A percentile compares a stretch with the other conserved stretches of the same genome.
These are phyloP conservation scores for Ophiostoma sp. DNA, from an alignment of 2,329 filamentous ascomycete genomes.

Conservation along the genomic window DNA sequence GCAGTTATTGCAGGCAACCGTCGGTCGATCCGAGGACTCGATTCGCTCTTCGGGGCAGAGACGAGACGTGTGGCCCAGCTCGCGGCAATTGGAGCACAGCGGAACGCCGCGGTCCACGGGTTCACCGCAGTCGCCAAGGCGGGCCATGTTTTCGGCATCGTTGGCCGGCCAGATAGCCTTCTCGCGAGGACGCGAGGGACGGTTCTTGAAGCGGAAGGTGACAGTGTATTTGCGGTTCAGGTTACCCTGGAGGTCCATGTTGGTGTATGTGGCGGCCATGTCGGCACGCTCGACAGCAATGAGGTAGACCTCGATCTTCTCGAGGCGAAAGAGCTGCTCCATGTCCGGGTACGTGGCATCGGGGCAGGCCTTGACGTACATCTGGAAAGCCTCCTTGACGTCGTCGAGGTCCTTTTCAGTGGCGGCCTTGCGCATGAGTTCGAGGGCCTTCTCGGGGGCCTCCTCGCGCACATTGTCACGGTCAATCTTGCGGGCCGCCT, in stretches of 20 bases:
- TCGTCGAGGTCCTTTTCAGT: conserved; percentile 55
- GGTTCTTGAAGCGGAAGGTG: conserved; percentile 55
- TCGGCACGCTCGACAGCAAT: conserved; percentile 55
- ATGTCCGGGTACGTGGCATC: conserved; percentile 54
- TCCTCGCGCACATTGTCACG: conserved; percentile 46
- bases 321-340: conserved; percentile 53
- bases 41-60: conserved; percentile 53
- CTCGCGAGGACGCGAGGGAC: conserved; percentile 55
- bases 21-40: conserved; percentile 40
- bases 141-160: conserved; percentile 54
- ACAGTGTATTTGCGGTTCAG: conserved; percentile 59
- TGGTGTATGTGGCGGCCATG: conserved; percentile 53
- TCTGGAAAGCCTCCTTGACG: conserved; percentile 52
- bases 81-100: conserved; percentile 59
- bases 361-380: conserved; percentile 58
- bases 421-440: conserved; percentile 48
- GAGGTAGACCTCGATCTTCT: conserved; percentile 52
- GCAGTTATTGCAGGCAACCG: conserved; percentile 62
- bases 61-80: conserved; percentile 58
- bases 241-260: conserved; percentile 68
- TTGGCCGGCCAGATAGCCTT: conserved; percentile 54
- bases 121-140: conserved; percentile 62
- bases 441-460: conserved; percentile 53
- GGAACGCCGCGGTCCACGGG: conserved; percentile 53
- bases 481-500: conserved; percentile 54